phyloP scores from a whole-genome alignment of 805 yeast species.

The Candida ponderosae region DNA sequence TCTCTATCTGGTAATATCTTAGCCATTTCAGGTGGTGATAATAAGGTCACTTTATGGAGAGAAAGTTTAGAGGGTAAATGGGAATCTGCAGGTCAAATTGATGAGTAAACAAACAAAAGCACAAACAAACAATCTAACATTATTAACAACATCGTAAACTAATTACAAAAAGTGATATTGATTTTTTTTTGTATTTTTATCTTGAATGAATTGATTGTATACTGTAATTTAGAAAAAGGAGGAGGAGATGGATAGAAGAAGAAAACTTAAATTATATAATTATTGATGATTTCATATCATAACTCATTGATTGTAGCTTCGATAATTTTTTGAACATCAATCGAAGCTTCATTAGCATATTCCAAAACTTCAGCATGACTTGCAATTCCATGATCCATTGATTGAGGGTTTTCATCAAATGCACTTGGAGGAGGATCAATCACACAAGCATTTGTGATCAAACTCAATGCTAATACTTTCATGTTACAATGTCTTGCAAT shows the following conservation, averaged over 20 bases:
- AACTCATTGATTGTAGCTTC: conserved; percentile 47
- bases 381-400: conserved; percentile 70
- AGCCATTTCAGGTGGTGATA: conserved; percentile 95
- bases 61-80: conserved; percentile 88
- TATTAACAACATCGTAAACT: conserved; percentile 1
- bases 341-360: conserved; percentile 71
- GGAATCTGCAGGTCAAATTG: conserved; percentile 97
- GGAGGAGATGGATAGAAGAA: too few species aligned
- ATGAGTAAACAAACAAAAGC: conserved; percentile 39
- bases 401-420: conserved; percentile 41
- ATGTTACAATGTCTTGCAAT: conserved; percentile 87
- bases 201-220: too few species aligned
- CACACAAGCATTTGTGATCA: conserved; percentile 81
- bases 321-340: conserved; percentile 68
- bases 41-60: conserved; percentile 93
- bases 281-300: conserved; percentile 3
- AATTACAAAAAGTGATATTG: background rate
- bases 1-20: conserved; percentile 90
- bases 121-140: background rate
- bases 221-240: too few species aligned
- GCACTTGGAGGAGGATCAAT: conserved; percentile 63
- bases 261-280: background rate
- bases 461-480: conserved; percentile 73
- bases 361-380: conserved; percentile 88
- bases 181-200: background rate